Evolutionary conservation across 1,284 basidiomycete species (phyloP), one percentile per base, ranked within the genome.

Genomic region (Stereum hirsutum): DNA sequence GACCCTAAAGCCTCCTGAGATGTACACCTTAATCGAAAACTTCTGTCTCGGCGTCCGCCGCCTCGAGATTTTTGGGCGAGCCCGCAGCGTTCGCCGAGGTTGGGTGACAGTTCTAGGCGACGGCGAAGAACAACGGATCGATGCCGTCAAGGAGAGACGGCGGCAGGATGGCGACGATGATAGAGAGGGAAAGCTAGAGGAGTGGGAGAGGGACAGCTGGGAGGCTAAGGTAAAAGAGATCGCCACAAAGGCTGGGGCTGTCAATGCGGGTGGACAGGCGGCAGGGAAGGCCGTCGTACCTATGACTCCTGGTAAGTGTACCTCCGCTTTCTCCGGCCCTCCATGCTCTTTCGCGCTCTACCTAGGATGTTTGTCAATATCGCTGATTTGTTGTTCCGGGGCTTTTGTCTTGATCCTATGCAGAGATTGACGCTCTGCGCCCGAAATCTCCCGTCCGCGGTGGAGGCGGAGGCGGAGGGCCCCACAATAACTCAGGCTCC

Each of bases 21-120:
- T 95, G 67, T 94, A 97, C 65, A 84, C 84, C 8, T 74, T 98
- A 25, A 88, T 98, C 56, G 95, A 99, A 62, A 97, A 96, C 64
- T 99, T 99, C 60, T 98, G 95, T 58, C 83, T 96, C 43, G 95
- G 95, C 10, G 78, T 88, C 0, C 83, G 95, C 6, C 79, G 95
- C 1, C 75, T 99, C 19, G 92, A 98, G 59, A 65, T 99, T 8
- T 98, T 95, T 53, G 92, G 90, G 1, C 77, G 74, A 11, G 72
- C 79, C 2, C 70, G 78, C 0, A 81, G 79, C 1, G 64, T 92
- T 2, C 78, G 94, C 0, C 78, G 81, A 12, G 95, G 96, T 1
- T 99, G 95, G 95, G 84, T 99, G 6, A 92, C 92, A 6, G 80
- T 87, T 1, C 76, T 91, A 17, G 69, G 71, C 0, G 74, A 78